Base-by-base conservation (phyloP, 352 stramenopile species). In the Peronospora belbahrii region DNA sequence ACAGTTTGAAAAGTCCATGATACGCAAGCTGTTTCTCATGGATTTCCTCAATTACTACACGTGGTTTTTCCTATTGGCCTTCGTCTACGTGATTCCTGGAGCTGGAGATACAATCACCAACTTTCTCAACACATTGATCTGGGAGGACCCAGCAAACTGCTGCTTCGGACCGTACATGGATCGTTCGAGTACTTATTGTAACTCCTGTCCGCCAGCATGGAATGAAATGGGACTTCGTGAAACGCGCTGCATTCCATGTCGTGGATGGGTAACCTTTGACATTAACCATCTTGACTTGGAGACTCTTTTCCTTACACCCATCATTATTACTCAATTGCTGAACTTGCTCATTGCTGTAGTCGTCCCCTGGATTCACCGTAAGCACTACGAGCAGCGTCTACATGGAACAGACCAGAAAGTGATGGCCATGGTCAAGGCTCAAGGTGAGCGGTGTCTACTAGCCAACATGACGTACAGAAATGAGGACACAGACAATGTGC, bases 21-120 rank as follows among this genome's bases (percentile, higher is more conserved):
- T 91, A 30, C 72, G 74, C 30, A 91, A 88, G 42, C 48, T 91
- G 9, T 91, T 91, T 32, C 42, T 85, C 32, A 88, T 91, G 76
- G 79, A 91, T 39, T 91, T 91, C 39, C 71, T 91, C 53, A 91
- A 91, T 63, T 88, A 88, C 64, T 91, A 88, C 61, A 91, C 77
- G 52, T 91, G 79, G 79, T 91, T 91, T 55, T 88, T 91, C 47
- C 50, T 88, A 23, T 58, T 91, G 17, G 79, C 79, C n/a, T 91
- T 91, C 50, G 72, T 91, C 30, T 91, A 91, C 34, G 79, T 91
- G 41, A 70, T 91, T 48, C 79, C 79, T 1, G 79, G 79, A 13
- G 70, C 66, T n/a, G 79, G 79, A 15, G 74, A 91, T 63, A 76
- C 70, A 9, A 86, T 91, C 50, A 91, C 76, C 32, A 88, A 85